Evolutionary conservation across 257 asterid species (phyloP).

Genomic region (Primulina huaijiensis): DNA sequence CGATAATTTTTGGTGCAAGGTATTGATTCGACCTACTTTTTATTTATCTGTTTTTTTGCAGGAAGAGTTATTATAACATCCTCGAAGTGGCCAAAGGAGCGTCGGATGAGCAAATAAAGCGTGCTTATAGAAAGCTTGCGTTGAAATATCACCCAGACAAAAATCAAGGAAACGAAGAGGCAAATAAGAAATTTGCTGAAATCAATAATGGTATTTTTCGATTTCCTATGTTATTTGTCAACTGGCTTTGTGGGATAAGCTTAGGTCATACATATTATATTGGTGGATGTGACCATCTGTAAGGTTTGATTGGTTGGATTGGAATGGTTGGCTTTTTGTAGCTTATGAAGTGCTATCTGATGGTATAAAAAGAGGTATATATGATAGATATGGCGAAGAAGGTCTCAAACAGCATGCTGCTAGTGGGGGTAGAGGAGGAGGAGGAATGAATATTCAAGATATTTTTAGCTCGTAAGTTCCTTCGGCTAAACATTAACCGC

Average conservation of each 20-base stretch:
- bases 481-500: not conserved
- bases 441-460: conserved; percentile 87
- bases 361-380: conserved; percentile 74
- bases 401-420: conserved; percentile 95
- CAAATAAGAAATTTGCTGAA: conserved; percentile 88
- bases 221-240: not conserved
- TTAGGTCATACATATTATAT: not conserved
- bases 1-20: not conserved
- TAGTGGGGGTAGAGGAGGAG: conserved; percentile 72
- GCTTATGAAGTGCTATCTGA: conserved; percentile 92
- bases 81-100: conserved; percentile 78
- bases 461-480: conserved; percentile 75
- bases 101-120: conserved; percentile 86
- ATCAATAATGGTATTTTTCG: conserved; percentile 65
- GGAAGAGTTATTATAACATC: conserved; percentile 81
- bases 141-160: conserved; percentile 93
- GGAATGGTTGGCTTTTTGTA: conserved; percentile 31
- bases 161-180: conserved; percentile 89
- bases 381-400: conserved; percentile 84
- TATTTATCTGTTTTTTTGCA: conserved; percentile 29
- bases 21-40: not conserved
- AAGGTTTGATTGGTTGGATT: conserved; percentile 25
- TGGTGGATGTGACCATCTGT: conserved; percentile 8
- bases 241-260: not conserved
- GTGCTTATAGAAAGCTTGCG: conserved; percentile 90